Percentiles rank a stretch among this genome's conserved stretches.
phyloP scores from a whole-genome alignment of 2,329 filamentous ascomycete genomes.

The Chaetomium globosum region DNA sequence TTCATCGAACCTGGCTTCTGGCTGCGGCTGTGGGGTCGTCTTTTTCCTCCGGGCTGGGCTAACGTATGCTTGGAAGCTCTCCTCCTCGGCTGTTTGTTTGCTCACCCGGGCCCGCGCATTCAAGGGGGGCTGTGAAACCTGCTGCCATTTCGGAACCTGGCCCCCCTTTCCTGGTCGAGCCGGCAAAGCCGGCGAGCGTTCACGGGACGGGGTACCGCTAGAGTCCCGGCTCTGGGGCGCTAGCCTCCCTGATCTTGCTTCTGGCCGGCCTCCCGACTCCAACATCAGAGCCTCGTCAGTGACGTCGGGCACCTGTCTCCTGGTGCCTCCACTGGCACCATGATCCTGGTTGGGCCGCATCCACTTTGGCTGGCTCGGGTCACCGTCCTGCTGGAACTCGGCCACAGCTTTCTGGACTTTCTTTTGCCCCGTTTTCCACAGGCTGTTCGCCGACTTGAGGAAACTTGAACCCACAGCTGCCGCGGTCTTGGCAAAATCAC shows the following conservation, averaged over 20 bases:
- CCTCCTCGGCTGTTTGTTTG: slow-evolving; percentile 74
- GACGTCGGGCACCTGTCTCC: slow-evolving; percentile 46
- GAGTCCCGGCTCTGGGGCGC: slow-evolving; percentile 41
- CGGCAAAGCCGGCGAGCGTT: slow-evolving; percentile 55
- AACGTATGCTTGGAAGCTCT: slow-evolving; percentile 80
- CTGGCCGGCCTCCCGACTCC: slow-evolving; percentile 65
- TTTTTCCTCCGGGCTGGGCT: slow-evolving; percentile 83
- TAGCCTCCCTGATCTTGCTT: slow-evolving; percentile 39
- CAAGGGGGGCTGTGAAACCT: slow-evolving; percentile 47
- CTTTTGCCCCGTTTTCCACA: slow-evolving; percentile 95
- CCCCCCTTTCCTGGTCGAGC: slow-evolving; percentile 48
- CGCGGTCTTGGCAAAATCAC: slow-evolving; percentile 77
- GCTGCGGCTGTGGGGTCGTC: slow-evolving; percentile 54
- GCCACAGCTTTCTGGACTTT: slow-evolving; percentile 89
- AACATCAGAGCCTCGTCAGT: slow-evolving; percentile 81
- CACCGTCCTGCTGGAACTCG: slow-evolving; percentile 75
- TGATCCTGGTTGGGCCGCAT: slow-evolving; percentile 70
- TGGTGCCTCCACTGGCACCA: slow-evolving; percentile 40
- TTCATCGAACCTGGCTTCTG: slow-evolving; percentile 49
- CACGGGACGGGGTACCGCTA: slow-evolving; percentile 45
- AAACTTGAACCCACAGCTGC: slow-evolving; percentile 80
- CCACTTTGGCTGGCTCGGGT: slow-evolving; percentile 87
- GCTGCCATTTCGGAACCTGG: slow-evolving; percentile 63
- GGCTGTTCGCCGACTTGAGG: slow-evolving; percentile 89
- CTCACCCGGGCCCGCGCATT: slow-evolving; percentile 66